Base-by-base conservation (phyloP, 306 rosid species). In the Castanea crenata region DNA sequence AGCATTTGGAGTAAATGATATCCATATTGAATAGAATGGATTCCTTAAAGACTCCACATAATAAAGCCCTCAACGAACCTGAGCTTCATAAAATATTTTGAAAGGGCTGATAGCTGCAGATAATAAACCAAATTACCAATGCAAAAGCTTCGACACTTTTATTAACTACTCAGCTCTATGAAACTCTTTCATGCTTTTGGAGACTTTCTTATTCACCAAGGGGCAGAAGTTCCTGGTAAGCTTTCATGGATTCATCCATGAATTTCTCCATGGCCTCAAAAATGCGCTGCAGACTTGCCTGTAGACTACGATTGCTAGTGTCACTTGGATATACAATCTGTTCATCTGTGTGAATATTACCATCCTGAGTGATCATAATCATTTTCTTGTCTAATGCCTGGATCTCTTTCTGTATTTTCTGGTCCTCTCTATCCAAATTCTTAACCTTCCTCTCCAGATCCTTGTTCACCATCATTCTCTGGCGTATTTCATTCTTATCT, bases 221-320 rank as follows among this genome's bases (percentile, higher is more conserved):
- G 81, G 88, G 97, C 73, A 93, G 74, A 82, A 96, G 89, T 77
- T 91, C 99, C 83, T 91, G 97, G 2, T 93, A 96, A 56, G 87
- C 92, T 89, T 61, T 91, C 83, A 80, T 86, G 57, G 94, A 90
- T 75, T 82, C 83, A 4, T 87, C 90, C 0, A 91, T 90, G 83
- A 96, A 96, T 86, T 85, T 96, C 87, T 96, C 98, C 97, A 96
- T 91, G 76, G 98, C 93, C 89, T 96, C 97, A 72, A 96, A 96
- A 82, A 93, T 89, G 65, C 90, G 88, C 85, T 89, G 97, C 89
- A 96, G 84, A 83, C 97, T 82, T 51, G 92, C 92, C 78, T 93
- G 98, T 35, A 96, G 86, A 73, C 89, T 90, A 79, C 81, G 59
- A 84, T 52, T 88, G 87, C 96, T 89, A 78, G 94, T 89, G 84